phyloP scores from a whole-genome alignment of 768 basidiomycete genomes.

The Obba rivulosa region DNA sequence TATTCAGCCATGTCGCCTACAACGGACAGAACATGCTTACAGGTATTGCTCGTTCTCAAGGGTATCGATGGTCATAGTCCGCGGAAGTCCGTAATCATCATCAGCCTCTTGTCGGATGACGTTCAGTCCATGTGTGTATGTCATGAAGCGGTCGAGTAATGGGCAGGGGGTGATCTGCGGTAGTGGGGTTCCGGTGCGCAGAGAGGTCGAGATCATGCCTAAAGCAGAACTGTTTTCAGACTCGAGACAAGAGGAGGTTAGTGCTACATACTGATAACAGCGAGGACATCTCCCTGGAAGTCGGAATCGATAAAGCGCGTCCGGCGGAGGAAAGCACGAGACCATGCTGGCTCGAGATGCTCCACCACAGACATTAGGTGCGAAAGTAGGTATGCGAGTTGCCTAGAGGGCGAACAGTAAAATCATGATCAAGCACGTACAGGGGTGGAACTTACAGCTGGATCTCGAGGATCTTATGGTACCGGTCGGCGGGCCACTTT shows the following conservation, averaged over 20 bases:
- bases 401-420: conserved; percentile 31
- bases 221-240: background rate
- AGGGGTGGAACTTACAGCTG: conserved; percentile 46
- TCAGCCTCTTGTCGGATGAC: conserved; percentile 68
- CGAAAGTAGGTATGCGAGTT: conserved; percentile 63
- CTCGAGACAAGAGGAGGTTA: background rate
- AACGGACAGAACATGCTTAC: conserved; percentile 35
- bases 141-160: conserved; percentile 41
- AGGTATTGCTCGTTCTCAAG: conserved; percentile 75
- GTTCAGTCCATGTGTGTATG: conserved; percentile 51
- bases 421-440: too few species aligned
- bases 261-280: conserved; percentile 60
- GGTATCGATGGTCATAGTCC: conserved; percentile 65
- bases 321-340: conserved; percentile 65
- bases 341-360: conserved; percentile 73
- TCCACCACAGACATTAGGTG: conserved; percentile 71
- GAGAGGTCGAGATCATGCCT: conserved; percentile 75
- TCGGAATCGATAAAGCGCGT: conserved; percentile 72
- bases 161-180: conserved; percentile 87
- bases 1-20: background rate
- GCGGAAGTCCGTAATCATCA: conserved; percentile 70
- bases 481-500: conserved; percentile 75
- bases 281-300: conserved; percentile 81
- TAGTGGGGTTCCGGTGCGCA: conserved; percentile 68
- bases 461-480: conserved; percentile 60